Base-by-base conservation (phyloP, 2,329 filamentous ascomycete species). In the Neopestalotiopsis rosae region DNA sequence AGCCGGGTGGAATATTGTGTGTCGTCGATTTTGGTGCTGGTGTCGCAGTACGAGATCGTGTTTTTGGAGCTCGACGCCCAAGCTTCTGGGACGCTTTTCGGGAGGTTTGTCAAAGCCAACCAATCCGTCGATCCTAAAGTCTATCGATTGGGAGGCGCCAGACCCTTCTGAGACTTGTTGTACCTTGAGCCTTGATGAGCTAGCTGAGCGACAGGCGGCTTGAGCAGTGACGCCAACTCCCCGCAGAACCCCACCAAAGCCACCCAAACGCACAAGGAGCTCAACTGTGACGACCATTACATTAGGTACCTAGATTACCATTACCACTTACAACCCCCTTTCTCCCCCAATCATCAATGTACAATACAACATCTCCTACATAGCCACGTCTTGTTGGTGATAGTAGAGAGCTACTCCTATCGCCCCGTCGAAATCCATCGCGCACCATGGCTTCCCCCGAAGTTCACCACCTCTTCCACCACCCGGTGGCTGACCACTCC, bases 321-420 rank as follows among this genome's bases (percentile, higher is more conserved):
- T 20, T 59, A 32, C 57, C 30, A 24, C 24, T 17, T 30, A 14
- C 4, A 17, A 3, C 24, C 57, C 30, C 30, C 9, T 58, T 30
- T 58, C 28, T 30, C 24, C 57, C 24, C 17, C 32, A 7, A 7
- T 38, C 34, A 9, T 38, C 34, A 10, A 38, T 38, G 34, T 38
- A 7, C 34, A 38, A n/a, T 24, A 24, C 59, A 40, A 62, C 59
- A 17, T 20, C 59, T 13, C 13, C 59, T 10, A 30, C 59, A 40
- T 12, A 56, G 57, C 59, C 66, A 32, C 69, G 66, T 72, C 14
- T 24, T n/a, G 45, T 24, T 52, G 45, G 85, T 89, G 93, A 88
- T 96, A 98, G 96, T 98, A 92, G 96, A 98, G 96, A 97, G 94
- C 89, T 93, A 86, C 94, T 97, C 94, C 94, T 96, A 94, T 93